phyloP scores from a whole-genome alignment of 108 stramenopile species.

The Pinguiococcus pyrenoidosus region DNA sequence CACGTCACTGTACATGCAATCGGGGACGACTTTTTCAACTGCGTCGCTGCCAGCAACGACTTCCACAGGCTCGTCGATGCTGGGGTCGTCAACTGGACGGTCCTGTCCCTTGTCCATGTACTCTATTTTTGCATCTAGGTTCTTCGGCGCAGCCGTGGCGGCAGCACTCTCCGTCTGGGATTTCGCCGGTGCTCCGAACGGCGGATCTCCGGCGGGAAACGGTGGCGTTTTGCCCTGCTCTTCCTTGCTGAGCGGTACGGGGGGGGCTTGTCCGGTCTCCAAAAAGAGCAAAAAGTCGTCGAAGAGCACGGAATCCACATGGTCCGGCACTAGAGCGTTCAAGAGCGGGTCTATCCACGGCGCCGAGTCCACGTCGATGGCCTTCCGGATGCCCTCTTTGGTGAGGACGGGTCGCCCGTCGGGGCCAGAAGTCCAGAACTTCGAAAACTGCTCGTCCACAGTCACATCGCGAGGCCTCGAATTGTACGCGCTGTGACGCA shows the following conservation, averaged over 20 bases:
- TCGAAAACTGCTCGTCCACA: slow-evolving; percentile 15
- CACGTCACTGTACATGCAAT: neutral
- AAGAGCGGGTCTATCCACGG: neutral
- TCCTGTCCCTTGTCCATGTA: too few relatives aligned
- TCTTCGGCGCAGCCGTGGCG: neutral
- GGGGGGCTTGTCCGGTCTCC: too few relatives aligned
- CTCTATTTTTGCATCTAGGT: too few relatives aligned
- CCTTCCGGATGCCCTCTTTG: slow-evolving; percentile 3
- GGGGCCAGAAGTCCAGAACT: slow-evolving; percentile 11
- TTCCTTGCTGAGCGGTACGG: too few relatives aligned
- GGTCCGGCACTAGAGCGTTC: neutral
- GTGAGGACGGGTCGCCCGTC: slow-evolving; percentile 11
- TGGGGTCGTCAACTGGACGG: too few relatives aligned
- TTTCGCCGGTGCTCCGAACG: too few relatives aligned
- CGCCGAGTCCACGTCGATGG: neutral
- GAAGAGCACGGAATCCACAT: slow-evolving; percentile 4
- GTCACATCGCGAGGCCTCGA: slow-evolving; percentile 16
- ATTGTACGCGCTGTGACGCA: slow-evolving; percentile 19
- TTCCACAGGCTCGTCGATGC: neutral
- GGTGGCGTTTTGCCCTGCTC: too few relatives aligned
- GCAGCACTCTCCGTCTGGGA: neutral
- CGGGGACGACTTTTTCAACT: neutral
- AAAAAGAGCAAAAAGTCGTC: neutral
- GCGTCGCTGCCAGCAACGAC: slow-evolving; percentile 1
- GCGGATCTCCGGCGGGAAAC: too few relatives aligned